Percentiles rank a stretch among this genome's conserved stretches.
Evolutionary conservation across 2,329 filamentous ascomycete species (phyloP).

Genomic region (Diaporthe australafricana): DNA sequence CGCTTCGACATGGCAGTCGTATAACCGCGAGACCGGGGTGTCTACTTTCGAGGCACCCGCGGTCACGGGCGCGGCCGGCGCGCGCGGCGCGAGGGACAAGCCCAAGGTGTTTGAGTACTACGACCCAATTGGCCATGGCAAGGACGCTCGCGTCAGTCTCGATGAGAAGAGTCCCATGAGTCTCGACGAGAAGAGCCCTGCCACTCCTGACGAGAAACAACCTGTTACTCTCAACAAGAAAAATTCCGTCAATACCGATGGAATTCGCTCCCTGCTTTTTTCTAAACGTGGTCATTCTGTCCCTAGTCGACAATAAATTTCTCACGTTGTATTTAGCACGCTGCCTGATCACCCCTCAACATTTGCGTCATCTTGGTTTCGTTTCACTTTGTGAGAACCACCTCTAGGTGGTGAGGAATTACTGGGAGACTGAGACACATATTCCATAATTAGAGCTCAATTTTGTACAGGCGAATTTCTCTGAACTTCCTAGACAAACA

Average conservation of each 20-base stretch:
- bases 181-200: no score
- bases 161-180: background rate
- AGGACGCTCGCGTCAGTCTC: background rate
- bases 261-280: no score
- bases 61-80: slow-evolving; percentile 50
- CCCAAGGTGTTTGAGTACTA: slow-evolving; percentile 65
- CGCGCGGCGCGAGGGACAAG: slow-evolving; percentile 59
- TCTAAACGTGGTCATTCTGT: no score
- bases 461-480: background rate
- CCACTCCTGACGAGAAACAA: no score
- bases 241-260: no score
- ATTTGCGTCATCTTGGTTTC: background rate
- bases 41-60: slow-evolving; percentile 68
- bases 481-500: background rate
- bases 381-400: background rate
- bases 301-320: no score
- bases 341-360: background rate
- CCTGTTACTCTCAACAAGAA: no score
- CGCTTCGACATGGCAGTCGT: slow-evolving; percentile 63
- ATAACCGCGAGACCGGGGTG: slow-evolving; percentile 64
- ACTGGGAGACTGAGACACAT: background rate
- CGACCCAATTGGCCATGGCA: slow-evolving; percentile 56
- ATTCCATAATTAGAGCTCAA: background rate
- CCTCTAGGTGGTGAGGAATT: background rate
- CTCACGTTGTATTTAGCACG: background rate